Evolutionary conservation across 176 grass and related monocot genomes (phyloP).

Genomic region (Calamus simplicifolius): DNA sequence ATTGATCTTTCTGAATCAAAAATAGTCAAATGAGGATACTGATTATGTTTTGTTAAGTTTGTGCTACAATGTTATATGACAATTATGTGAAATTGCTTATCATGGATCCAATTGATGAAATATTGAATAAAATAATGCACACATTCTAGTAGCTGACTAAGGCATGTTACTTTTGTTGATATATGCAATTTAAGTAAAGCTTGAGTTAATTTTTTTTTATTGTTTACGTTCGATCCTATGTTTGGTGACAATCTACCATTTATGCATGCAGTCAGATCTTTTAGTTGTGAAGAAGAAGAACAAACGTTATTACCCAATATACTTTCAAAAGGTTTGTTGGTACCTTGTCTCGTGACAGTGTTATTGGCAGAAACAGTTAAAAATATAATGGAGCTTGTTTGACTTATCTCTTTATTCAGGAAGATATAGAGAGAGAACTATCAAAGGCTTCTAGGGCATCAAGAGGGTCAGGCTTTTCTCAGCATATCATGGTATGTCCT

Average conservation of each 20-base stretch:
- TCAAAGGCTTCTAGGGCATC: constrained; percentile 39
- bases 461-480: constrained; percentile 57
- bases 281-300: constrained; percentile 93
- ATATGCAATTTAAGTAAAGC: too few species aligned
- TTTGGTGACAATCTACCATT: constrained; percentile 16
- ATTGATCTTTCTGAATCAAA: too few species aligned
- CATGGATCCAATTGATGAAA: too few species aligned
- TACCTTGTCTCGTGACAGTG: neutral
- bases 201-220: neutral
- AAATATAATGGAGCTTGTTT: too few species aligned
- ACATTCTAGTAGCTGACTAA: too few species aligned
- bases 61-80: too few species aligned
- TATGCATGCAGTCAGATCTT: constrained; percentile 69
- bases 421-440: constrained; percentile 98
- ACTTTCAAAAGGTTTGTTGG: constrained; percentile 79
- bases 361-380: neutral
- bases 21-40: too few species aligned
- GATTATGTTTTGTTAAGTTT: too few species aligned
- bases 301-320: constrained; percentile 85
- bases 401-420: constrained; percentile 21
- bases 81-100: too few species aligned
- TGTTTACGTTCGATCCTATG: neutral
- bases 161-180: too few species aligned
- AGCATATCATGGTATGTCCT: constrained; percentile 65
- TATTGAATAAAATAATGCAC: too few species aligned